Evolutionary conservation across 768 basidiomycete species (phyloP).

Genomic region (Psilocybe azurescens): DNA sequence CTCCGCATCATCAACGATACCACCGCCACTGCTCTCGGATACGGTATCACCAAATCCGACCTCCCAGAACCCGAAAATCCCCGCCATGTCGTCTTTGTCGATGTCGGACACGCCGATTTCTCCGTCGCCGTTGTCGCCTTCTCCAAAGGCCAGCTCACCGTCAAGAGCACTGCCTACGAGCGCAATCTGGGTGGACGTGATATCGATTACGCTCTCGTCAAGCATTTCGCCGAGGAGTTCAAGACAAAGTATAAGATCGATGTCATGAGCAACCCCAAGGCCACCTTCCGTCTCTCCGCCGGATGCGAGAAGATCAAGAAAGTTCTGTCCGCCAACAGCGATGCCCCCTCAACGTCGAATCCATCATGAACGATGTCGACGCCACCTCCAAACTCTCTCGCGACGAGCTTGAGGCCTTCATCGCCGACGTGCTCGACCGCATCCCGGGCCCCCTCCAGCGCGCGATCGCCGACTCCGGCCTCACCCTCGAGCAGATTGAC

Average conservation of each 20-base stretch:
- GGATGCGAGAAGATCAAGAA: slow-evolving; percentile 97
- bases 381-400: slow-evolving; percentile 85
- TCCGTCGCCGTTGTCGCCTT: slow-evolving; percentile 90
- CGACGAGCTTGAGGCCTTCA: slow-evolving; percentile 82
- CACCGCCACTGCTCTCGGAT: slow-evolving; percentile 94
- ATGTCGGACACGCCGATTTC: slow-evolving; percentile 92
- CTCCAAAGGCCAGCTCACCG: slow-evolving; percentile 88
- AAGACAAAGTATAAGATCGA: slow-evolving; percentile 98
- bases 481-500: slow-evolving; percentile 86
- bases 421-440: slow-evolving; percentile 75
- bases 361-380: slow-evolving; percentile 95
- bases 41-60: slow-evolving; percentile 98
- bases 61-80: slow-evolving; percentile 85
- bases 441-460: slow-evolving; percentile 77
- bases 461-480: slow-evolving; percentile 81
- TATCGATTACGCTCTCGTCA: slow-evolving; percentile 89
- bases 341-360: slow-evolving; percentile 91
- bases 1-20: slow-evolving; percentile 98
- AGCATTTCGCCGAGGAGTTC: slow-evolving; percentile 92
- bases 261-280: slow-evolving; percentile 89
- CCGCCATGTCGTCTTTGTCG: slow-evolving; percentile 90
- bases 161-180: slow-evolving; percentile 91
- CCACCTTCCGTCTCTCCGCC: slow-evolving; percentile 85
- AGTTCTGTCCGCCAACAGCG: slow-evolving; percentile 90
- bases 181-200: slow-evolving; percentile 95